Evolutionary conservation across 768 basidiomycete genomes (phyloP).

Genomic region (Tephrocybe sp.): DNA sequence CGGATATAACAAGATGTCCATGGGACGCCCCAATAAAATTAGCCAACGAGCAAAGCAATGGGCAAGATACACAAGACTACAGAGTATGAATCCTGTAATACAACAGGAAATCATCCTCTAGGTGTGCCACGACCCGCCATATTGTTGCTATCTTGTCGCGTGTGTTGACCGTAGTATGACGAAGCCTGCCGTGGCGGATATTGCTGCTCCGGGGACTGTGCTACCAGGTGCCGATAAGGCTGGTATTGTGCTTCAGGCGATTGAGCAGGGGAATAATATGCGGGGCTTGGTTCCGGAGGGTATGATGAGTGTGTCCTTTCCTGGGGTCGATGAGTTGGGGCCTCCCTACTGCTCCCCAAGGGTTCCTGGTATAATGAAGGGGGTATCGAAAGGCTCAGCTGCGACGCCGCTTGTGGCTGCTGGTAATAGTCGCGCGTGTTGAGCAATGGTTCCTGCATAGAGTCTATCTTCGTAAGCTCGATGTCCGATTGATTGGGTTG

Average conservation of each 20-base stretch:
- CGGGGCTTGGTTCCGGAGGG: constrained; percentile 26
- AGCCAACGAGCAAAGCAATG: neutral
- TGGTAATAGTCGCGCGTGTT: constrained; percentile 34
- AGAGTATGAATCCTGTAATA: no score
- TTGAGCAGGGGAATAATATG: constrained; percentile 20
- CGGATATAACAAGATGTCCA: neutral
- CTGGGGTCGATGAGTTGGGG: constrained; percentile 64
- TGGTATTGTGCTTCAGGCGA: constrained; percentile 25
- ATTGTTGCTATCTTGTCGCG: constrained; percentile 27
- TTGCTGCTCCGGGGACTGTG: constrained; percentile 18
- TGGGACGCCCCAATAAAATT: neutral
- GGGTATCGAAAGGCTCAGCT: constrained; percentile 40
- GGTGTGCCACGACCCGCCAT: constrained; percentile 42
- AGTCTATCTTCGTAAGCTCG: constrained; percentile 60
- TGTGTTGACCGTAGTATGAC: constrained; percentile 24
- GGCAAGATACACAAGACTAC: no score
- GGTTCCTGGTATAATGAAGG: constrained; percentile 40
- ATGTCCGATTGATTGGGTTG: constrained; percentile 30
- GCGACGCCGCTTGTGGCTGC: constrained; percentile 35
- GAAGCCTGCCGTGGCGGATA: constrained; percentile 30
- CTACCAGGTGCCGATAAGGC: constrained; percentile 11
- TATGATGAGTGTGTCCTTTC: constrained; percentile 36
- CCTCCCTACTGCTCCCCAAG: constrained; percentile 47
- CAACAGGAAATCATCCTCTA: constrained; percentile 28
- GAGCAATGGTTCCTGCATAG: constrained; percentile 64